These are phyloP conservation scores for Hygrocybe punicea DNA, from an alignment of 768 basidiomycete genomes.

Conservation along the genomic window DNA sequence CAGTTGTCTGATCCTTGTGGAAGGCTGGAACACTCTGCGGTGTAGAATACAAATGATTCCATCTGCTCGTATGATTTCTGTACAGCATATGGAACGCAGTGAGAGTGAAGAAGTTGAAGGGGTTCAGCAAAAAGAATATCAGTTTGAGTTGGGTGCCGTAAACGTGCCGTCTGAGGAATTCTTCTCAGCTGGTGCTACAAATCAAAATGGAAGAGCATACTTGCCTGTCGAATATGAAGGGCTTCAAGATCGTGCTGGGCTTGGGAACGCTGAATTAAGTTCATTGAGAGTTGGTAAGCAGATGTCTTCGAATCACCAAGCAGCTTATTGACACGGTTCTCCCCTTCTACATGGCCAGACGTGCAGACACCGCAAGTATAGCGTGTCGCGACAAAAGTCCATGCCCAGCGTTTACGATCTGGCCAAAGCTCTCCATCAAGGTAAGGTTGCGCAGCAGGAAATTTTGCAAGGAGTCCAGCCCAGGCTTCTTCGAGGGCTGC, in stretches of 20 bases:
- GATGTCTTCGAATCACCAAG: conserved; percentile 25
- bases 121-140: too few species aligned
- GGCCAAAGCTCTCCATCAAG: conserved; percentile 29
- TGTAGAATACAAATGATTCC: too few species aligned
- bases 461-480: conserved; percentile 13
- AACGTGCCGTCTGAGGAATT: too few species aligned
- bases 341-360: conserved; percentile 30
- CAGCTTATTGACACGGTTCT: conserved; percentile 28
- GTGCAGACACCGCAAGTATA: conserved; percentile 36
- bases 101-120: too few species aligned
- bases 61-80: too few species aligned
- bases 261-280: conserved; percentile 21
- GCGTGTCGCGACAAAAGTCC: conserved; percentile 26
- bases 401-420: conserved; percentile 34
- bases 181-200: too few species aligned
- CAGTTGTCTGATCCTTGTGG: too few species aligned
- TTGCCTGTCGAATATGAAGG: conserved; percentile 19
- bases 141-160: too few species aligned
- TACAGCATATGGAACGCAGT: too few species aligned
- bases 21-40: too few species aligned
- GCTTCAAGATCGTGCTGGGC: conserved; percentile 26
- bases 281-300: neutral
- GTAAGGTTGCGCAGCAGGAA: conserved; percentile 21
- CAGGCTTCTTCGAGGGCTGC: conserved; percentile 26
- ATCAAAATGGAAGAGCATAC: too few species aligned